Percentiles rank a stretch among this genome's conserved stretches.
Evolutionary conservation across 495 filamentous ascomycete genomes (phyloP).

Genomic region (Glarea lozoyensis): DNA sequence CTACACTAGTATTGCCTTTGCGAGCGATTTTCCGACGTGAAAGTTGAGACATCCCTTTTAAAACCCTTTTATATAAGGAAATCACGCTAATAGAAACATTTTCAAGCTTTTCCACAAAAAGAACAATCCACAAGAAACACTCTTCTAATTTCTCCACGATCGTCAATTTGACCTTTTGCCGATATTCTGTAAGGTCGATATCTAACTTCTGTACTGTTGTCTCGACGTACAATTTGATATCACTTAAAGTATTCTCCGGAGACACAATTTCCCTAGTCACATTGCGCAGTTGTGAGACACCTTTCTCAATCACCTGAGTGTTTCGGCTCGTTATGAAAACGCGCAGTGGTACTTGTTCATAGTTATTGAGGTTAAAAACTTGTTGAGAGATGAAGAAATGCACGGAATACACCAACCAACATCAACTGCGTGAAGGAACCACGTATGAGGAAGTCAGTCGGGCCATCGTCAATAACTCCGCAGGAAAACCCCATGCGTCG

Average conservation of each 20-base stretch:
- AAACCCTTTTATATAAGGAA: slow-evolving; percentile 3
- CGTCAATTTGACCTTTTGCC: not conserved
- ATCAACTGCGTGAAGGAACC: too few species aligned
- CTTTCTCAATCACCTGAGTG: not conserved
- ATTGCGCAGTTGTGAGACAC: not conserved
- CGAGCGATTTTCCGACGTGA: slow-evolving; percentile 1
- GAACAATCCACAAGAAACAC: slow-evolving; percentile 15
- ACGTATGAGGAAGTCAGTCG: too few species aligned
- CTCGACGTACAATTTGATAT: slow-evolving; percentile 6
- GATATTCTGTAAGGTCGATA: not conserved
- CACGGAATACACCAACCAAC: too few species aligned
- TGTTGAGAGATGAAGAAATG: too few species aligned
- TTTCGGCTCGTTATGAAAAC: slow-evolving; percentile 11
- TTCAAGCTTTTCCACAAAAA: slow-evolving; percentile 10
- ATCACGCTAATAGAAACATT: slow-evolving; percentile 7
- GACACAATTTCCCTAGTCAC: not conserved
- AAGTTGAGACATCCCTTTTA: slow-evolving; percentile 3
- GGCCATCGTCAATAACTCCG: too few species aligned
- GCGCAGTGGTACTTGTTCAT: slow-evolving; percentile 1
- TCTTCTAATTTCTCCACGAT: slow-evolving; percentile 11
- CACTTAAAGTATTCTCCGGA: slow-evolving; percentile 2
- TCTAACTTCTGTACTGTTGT: not conserved
- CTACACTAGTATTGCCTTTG: slow-evolving; percentile 17
- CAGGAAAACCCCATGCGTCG: too few species aligned
- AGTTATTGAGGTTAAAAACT: too few species aligned